A percentile compares a stretch with the other conserved stretches of the same genome.
These are phyloP conservation scores for Ustilago shanxiensis DNA, from an alignment of 1,284 basidiomycete genomes.

Conservation along the genomic window DNA sequence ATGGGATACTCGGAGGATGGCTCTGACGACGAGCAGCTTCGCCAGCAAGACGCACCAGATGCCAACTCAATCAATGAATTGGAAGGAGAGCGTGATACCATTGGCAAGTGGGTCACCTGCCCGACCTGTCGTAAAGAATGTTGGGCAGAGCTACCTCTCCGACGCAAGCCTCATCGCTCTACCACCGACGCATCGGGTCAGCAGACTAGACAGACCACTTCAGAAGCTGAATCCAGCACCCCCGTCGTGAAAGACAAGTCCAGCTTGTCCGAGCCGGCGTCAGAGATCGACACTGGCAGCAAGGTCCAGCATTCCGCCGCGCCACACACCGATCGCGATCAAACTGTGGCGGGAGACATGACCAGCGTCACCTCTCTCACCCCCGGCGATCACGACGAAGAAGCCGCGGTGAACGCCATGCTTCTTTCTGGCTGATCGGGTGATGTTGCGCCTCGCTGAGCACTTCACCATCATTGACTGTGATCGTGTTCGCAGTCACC, in stretches of 20 bases:
- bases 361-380: not conserved
- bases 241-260: not conserved
- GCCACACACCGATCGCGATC: not conserved
- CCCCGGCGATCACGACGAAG: slow-evolving; percentile 12
- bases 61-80: not conserved
- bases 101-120: slow-evolving; percentile 67
- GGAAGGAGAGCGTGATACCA: slow-evolving; percentile 36
- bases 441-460: no score
- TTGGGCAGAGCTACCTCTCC: slow-evolving; percentile 61
- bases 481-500: not conserved
- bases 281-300: not conserved
- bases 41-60: not conserved
- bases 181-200: slow-evolving; percentile 1
- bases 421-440: slow-evolving; percentile 18
- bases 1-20: slow-evolving; percentile 3
- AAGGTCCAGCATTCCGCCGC: not conserved
- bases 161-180: slow-evolving; percentile 32
- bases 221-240: not conserved
- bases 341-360: not conserved
- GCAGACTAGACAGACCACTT: not conserved
- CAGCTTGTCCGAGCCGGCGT: no score
- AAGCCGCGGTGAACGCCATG: slow-evolving; percentile 21
- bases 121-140: slow-evolving; percentile 61
- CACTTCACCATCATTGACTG: not conserved
- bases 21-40: not conserved